Evolutionary conservation across 352 stramenopile species (phyloP), one percentile per base, ranked within the genome.

Genomic region (Pythium plurisporium): DNA sequence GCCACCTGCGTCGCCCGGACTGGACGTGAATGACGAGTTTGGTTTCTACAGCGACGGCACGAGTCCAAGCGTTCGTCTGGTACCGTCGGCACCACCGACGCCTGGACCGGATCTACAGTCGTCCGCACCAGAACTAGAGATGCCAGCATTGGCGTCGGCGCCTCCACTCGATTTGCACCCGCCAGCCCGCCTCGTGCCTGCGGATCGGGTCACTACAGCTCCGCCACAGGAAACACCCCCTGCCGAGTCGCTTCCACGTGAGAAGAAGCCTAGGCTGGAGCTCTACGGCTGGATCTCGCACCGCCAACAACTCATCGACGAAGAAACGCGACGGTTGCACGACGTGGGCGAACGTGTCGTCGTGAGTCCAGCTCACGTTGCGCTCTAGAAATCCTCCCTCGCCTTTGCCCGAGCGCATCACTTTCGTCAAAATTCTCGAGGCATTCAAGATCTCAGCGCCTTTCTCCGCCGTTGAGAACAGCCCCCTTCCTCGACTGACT

Each of bases 211-310:
- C 12, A 53, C n/a, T n/a, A n/a, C n/a, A n/a, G n/a, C 40, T 5
- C 40, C 5, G 12, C 19, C 6, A 20, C n/a, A 46, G 9, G 40
- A 23, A 3, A 22, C 26, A 41, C 30, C 30, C 6, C 31, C 50
- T 40, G 30, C 26, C 11, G n/a, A n/a, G n/a, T n/a, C n/a, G n/a
- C n/a, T n/a, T n/a, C n/a, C n/a, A n/a, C n/a, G n/a, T n/a, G n/a
- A n/a, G n/a, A n/a, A n/a, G n/a, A n/a, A n/a, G n/a, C 10, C 47
- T 5, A 19, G 19, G 22, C 47, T 55, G 20, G 47, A 46, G 23
- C 36, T 55, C 36, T 45, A 55, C 25, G 48, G 48, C 2, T 55
- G 48, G 48, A 43, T 46, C 15, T 46, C 48, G 12, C 48, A 55
- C 17, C 48, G 48, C 7, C 48, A 55, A 25, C 36, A 55, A 22